Evolutionary conservation across 1,284 basidiomycete genomes (phyloP).

Genomic region (Leccinum laetum): DNA sequence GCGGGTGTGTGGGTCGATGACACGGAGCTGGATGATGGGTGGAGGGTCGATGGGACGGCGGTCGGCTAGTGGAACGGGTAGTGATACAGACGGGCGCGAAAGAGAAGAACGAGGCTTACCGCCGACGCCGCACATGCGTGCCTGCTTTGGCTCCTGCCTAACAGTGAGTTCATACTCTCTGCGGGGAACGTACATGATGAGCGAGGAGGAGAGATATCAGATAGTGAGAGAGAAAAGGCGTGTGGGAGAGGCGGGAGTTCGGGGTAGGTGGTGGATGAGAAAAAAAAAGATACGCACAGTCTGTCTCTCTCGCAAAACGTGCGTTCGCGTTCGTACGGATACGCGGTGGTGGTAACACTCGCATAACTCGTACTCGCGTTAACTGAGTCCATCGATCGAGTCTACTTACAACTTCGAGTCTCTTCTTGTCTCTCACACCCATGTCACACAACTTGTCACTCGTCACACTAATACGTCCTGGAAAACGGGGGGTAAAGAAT

Average conservation of each 20-base stretch:
- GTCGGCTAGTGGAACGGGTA: slow-evolving; percentile 58
- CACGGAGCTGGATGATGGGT: slow-evolving; percentile 90
- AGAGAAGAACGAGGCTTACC: slow-evolving; percentile 61
- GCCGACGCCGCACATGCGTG: slow-evolving; percentile 91
- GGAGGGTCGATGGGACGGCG: slow-evolving; percentile 95
- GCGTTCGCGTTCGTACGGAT: too few relatives aligned
- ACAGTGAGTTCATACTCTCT: slow-evolving; percentile 85
- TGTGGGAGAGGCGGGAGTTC: slow-evolving; percentile 4
- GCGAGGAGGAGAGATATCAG: slow-evolving; percentile 14
- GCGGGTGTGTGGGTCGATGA: slow-evolving; percentile 61
- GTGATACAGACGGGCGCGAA: slow-evolving; percentile 12
- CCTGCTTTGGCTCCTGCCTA: slow-evolving; percentile 88
- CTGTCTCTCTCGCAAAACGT: too few relatives aligned
- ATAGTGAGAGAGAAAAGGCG: slow-evolving; percentile 10
- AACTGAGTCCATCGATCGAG: too few relatives aligned
- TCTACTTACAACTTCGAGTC: too few relatives aligned
- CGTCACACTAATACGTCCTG: slow-evolving; percentile 5
- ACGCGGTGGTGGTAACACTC: too few relatives aligned
- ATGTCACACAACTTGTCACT: too few relatives aligned
- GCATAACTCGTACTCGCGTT: too few relatives aligned
- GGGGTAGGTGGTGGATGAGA: too few relatives aligned
- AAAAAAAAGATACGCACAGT: too few relatives aligned
- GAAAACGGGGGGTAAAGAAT: slow-evolving; percentile 22
- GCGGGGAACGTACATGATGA: slow-evolving; percentile 12
- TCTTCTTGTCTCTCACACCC: too few relatives aligned